Evolutionary conservation across 1,284 basidiomycete genomes (phyloP).

Genomic region (Ustilago lituana): DNA sequence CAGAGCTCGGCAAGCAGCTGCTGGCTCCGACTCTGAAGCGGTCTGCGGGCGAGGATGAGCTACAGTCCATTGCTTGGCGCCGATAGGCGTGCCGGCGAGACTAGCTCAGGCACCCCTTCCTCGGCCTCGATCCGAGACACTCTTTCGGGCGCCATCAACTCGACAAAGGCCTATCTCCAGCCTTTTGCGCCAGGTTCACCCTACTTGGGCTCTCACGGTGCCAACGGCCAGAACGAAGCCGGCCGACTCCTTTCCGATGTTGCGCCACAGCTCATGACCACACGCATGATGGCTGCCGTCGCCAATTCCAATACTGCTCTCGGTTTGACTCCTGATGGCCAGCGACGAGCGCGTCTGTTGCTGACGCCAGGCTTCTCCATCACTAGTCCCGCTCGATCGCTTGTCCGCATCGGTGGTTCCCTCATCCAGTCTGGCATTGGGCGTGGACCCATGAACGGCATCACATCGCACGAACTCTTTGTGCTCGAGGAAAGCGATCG

Average conservation of each 20-base stretch:
- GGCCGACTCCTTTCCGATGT: conserved; percentile 63
- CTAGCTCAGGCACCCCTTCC: conserved; percentile 26
- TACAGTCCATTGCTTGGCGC: conserved; percentile 28
- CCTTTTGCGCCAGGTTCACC: conserved; percentile 48
- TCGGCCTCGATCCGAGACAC: conserved; percentile 42
- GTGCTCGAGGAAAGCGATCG: conserved; percentile 63
- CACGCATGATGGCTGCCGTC: conserved; percentile 62
- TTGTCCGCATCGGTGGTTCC: conserved; percentile 60
- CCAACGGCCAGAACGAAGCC: conserved; percentile 36
- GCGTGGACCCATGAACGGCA: conserved; percentile 53
- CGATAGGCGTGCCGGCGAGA: conserved; percentile 22
- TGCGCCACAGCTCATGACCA: conserved; percentile 66
- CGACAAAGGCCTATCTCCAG: conserved; percentile 56
- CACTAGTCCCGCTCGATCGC: conserved; percentile 59
- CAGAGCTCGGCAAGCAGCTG: too few relatives aligned
- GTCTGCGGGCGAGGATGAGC: conserved; percentile 19
- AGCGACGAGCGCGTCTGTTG: conserved; percentile 51
- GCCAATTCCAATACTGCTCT: conserved; percentile 56
- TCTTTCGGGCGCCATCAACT: conserved; percentile 46
- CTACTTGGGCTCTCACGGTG: conserved; percentile 30
- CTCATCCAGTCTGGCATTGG: conserved; percentile 54
- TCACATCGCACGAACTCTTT: conserved; percentile 61
- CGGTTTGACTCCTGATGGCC: conserved; percentile 47
- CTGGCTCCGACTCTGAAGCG: background rate
- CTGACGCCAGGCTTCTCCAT: conserved; percentile 57